Conservation (phyloP, 2,329 filamentous ascomycete species). For the Talaromyces verruculosus region DNA sequence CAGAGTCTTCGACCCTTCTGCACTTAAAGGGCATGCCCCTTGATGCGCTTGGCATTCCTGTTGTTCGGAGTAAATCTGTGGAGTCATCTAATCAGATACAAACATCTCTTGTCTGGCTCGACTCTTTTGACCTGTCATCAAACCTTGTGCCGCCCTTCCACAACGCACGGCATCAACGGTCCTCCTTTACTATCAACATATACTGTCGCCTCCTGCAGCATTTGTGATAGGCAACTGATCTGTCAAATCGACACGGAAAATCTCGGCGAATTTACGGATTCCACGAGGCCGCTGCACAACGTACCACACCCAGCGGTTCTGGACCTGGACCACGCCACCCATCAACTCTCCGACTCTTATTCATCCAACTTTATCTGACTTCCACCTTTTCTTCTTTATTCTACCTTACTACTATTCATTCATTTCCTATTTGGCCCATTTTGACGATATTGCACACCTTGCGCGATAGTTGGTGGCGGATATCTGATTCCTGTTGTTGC, state of each 20-base stretch:
- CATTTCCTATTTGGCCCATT: not conserved
- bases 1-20: not conserved
- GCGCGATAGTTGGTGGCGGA: not conserved
- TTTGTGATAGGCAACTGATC: not conserved
- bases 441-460: not conserved
- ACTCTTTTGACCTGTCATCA: slow-evolving; percentile 1
- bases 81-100: slow-evolving; percentile 2
- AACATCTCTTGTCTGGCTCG: not conserved
- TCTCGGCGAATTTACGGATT: slow-evolving; percentile 1
- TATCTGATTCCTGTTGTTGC: not conserved
- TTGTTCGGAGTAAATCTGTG: not conserved
- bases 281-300: slow-evolving; percentile 10
- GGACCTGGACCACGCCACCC: slow-evolving; percentile 15
- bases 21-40: slow-evolving; percentile 2
- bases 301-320: not conserved
- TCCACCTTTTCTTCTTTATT: not conserved
- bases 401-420: not conserved
- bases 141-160: not conserved
- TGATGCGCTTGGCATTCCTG: slow-evolving; percentile 2
- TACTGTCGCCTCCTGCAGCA: not conserved
- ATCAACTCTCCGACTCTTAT: not conserved
- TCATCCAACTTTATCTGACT: slow-evolving; percentile 3
- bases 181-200: not conserved
- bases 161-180: not conserved
- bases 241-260: not conserved